Base-by-base conservation (phyloP, 164 flowering plant genomes). In the Chimonanthus salicifolius region DNA sequence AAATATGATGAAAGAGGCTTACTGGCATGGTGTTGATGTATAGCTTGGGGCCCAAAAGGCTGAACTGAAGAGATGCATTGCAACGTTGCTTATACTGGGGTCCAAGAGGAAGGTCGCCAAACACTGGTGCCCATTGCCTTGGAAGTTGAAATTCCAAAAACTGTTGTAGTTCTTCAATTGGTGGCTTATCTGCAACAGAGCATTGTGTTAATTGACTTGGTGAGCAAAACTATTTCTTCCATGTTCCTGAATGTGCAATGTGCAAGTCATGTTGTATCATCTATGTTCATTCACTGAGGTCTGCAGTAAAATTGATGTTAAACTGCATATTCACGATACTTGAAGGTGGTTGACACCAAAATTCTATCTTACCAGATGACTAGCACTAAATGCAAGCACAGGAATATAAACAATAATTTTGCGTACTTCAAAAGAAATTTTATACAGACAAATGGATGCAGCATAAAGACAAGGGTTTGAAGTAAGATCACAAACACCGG, bases 141-240 rank as follows among this genome's bases (percentile, higher is more conserved):
- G 97, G 98, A 51, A 94, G 86, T 80, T 92, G 98, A 80, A 94
- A 92, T 74, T 92, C 98, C 82, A 94, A 83, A 86, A 94, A 94
- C 78, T 94, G 97, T 74, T 86, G 92, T 18, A 94, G 97, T 74
- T 94, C 97, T 87, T 86, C 90, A 73, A 88, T 88, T 49, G 92
- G 97, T 67, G 98, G 98, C 76, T 94, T 92, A 84, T 94, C 98
- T 95, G 89, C 71, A 58, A 73, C 49, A 6, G 77, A 70, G 49
- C 60, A 54, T 54, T 54, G 4, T 13, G 60, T 54, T 54, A 15
- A 54, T 54, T 13, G 16, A 54, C 16, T 3, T 11, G 60, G 11
- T 54, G n/a, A 16, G 7, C 15, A 16, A 54, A 54, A 9, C n/a
- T 3, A 11, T 15, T 54, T 15, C 60, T 54, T 5, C 16, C 16